Evolutionary conservation across 768 basidiomycete species (phyloP).

Genomic region (Tylopilus cervinicoccineus): DNA sequence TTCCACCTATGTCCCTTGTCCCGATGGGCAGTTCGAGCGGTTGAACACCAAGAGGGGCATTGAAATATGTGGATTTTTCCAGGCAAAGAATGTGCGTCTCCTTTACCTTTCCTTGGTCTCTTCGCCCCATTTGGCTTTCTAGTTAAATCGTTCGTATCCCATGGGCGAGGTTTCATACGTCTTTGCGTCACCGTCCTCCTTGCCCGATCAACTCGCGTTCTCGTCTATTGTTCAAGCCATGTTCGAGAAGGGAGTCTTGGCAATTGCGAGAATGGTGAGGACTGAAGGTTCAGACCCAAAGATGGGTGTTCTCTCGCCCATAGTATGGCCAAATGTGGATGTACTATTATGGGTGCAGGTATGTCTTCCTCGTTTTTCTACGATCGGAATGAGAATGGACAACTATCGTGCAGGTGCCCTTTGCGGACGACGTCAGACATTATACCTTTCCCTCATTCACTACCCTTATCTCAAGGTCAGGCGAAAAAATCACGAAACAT

Average conservation of each 20-base stretch:
- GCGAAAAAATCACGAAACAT: slow-evolving; percentile 70
- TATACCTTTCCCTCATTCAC: slow-evolving; percentile 84
- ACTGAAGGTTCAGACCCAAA: slow-evolving; percentile 74
- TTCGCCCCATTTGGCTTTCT: background rate
- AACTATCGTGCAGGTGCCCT: slow-evolving; percentile 68
- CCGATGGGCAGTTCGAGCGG: slow-evolving; percentile 76
- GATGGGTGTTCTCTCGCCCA: slow-evolving; percentile 75
- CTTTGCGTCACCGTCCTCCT: slow-evolving; percentile 66
- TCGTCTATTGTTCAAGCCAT: slow-evolving; percentile 87
- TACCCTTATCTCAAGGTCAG: slow-evolving; percentile 67
- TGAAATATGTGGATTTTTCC: slow-evolving; percentile 85
- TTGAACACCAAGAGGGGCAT: slow-evolving; percentile 80
- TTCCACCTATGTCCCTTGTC: slow-evolving; percentile 80
- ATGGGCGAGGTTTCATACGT: slow-evolving; percentile 87
- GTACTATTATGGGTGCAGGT: slow-evolving; percentile 85
- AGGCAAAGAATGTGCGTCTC: slow-evolving; percentile 51
- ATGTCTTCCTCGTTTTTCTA: slow-evolving; percentile 12
- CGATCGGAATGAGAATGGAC: background rate
- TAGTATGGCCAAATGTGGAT: slow-evolving; percentile 62
- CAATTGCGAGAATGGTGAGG: slow-evolving; percentile 80
- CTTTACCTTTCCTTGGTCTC: background rate
- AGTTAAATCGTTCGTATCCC: slow-evolving; percentile 80
- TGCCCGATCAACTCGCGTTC: slow-evolving; percentile 76
- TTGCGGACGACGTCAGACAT: slow-evolving; percentile 89
- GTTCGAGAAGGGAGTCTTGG: slow-evolving; percentile 57